Evolutionary conservation across 2,329 filamentous ascomycete species (phyloP).

Genomic region (Trichophyton simii): DNA sequence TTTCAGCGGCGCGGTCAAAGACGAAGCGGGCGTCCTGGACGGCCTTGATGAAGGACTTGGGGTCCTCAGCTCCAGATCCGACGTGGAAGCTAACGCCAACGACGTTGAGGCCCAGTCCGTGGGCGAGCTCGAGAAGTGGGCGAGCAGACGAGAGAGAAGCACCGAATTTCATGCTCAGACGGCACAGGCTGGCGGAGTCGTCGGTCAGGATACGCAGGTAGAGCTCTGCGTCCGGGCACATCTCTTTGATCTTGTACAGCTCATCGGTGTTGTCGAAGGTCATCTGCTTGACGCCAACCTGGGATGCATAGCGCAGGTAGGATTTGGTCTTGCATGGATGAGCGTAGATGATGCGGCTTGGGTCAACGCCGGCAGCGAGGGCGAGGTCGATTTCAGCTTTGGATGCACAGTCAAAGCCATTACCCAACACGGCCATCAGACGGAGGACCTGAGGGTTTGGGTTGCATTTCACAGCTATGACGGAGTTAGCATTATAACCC

Average conservation of each 20-base stretch:
- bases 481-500: not conserved
- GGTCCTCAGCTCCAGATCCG: conserved; percentile 88
- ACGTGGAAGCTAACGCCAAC: conserved; percentile 97
- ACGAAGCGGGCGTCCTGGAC: conserved; percentile 79
- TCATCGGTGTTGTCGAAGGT: conserved; percentile 98
- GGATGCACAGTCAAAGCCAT: conserved; percentile 95
- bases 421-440: conserved; percentile 76
- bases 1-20: conserved; percentile 66
- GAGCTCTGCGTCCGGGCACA: conserved; percentile 79
- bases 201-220: conserved; percentile 93
- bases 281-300: conserved; percentile 86
- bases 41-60: conserved; percentile 79
- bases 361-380: conserved; percentile 66
- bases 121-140: conserved; percentile 65
- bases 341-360: conserved; percentile 91
- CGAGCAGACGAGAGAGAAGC: conserved; percentile 73
- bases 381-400: conserved; percentile 95
- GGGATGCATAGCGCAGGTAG: conserved; percentile 80
- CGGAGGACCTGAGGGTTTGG: conserved; percentile 79
- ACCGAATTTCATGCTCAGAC: conserved; percentile 93
- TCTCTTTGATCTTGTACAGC: conserved; percentile 91
- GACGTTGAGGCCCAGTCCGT: conserved; percentile 72
- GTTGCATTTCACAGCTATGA: conserved; percentile 94
- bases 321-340: conserved; percentile 99
- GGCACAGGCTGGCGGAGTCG: conserved; percentile 86